Evolutionary conservation across 2,329 filamentous ascomycete genomes (phyloP), one percentile per base, ranked within the genome.

Genomic region (Calonectria hongkongensis): DNA sequence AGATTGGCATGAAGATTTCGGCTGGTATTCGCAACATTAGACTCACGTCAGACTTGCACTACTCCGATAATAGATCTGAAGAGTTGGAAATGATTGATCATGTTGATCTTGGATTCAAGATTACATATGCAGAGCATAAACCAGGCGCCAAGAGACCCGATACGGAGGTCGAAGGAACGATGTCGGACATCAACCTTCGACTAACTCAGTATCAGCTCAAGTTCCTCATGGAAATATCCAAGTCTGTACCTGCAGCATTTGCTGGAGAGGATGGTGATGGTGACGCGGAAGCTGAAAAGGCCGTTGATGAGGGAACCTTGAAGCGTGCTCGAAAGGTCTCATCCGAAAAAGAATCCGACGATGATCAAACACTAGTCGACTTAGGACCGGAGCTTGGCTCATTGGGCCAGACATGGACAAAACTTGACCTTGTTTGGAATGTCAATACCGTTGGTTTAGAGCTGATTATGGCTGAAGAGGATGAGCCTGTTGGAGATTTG

Each of bases 31-130:
- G 96, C 67, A 98, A 99, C 73, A 95, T 98, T 73, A 92, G 94
- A 41, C 87, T 99, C 33, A 98, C 95, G 0, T 98, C 96, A 0
- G 92, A 95, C 68, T 95, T 98, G 80, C 91, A 98, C 81, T 98
- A 97, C 79, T 84, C 91, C 0, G 88, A 92, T 2, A 90, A 92
- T 41, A 85, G 90, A 70, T 91, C 91, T 0, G 97, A 99, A 83
- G 95, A 98, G 82, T 88, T 99, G 9, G 95, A 99, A 82, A 94
- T 99, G 87, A 98, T 99, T 78, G 96, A 99, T 80, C 95, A 98
- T 78, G 95, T 99, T 15, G 97, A 99, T 82, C 87, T 99, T 28
- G 94, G 94, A 60, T 98, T 99, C 85, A 94, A 94, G 73, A 93
- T 99, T 75, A 97, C 94, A 2, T 96, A 98, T 83, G 91, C 96